A percentile compares a stretch with the other conserved stretches of the same genome.
phyloP scores from a whole-genome alignment of 495 filamentous ascomycete genomes.

The Tetracladium setigerum region DNA sequence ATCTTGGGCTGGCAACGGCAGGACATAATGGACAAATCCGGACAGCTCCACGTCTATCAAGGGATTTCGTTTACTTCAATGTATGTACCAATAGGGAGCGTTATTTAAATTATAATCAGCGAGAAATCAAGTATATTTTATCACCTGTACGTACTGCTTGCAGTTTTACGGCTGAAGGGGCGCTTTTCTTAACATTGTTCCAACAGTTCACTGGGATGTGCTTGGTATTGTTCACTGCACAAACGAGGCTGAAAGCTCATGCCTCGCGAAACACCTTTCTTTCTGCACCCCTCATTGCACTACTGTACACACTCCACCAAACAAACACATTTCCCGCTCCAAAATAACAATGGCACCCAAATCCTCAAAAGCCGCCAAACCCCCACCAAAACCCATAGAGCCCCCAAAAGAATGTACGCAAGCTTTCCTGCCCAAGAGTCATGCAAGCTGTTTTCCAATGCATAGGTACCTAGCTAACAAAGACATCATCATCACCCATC shows the following conservation, averaged over 20 bases:
- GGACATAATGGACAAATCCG: slow-evolving; percentile 1
- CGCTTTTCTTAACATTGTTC: no score
- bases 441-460: neutral
- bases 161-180: no score
- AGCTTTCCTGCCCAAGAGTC: neutral
- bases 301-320: no score
- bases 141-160: no score
- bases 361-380: slow-evolving; percentile 14
- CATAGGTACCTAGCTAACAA: neutral
- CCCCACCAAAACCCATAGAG: slow-evolving; percentile 14
- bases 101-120: slow-evolving; percentile 3
- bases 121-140: no score
- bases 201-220: no score
- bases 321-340: neutral
- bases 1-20: slow-evolving; percentile 15
- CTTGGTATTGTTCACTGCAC: no score
- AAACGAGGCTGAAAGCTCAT: slow-evolving; percentile 16
- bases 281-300: neutral
- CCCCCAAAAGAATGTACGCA: slow-evolving; percentile 14
- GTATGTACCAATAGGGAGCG: slow-evolving; percentile 16
- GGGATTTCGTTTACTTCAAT: slow-evolving; percentile 9
- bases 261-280: slow-evolving; percentile 10
- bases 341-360: slow-evolving; percentile 18
- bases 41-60: neutral
- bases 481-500: no score